A percentile compares a stretch with the other conserved stretches of the same genome.
phyloP scores from a whole-genome alignment of 495 filamentous ascomycete species.

The Xylaria curta region DNA sequence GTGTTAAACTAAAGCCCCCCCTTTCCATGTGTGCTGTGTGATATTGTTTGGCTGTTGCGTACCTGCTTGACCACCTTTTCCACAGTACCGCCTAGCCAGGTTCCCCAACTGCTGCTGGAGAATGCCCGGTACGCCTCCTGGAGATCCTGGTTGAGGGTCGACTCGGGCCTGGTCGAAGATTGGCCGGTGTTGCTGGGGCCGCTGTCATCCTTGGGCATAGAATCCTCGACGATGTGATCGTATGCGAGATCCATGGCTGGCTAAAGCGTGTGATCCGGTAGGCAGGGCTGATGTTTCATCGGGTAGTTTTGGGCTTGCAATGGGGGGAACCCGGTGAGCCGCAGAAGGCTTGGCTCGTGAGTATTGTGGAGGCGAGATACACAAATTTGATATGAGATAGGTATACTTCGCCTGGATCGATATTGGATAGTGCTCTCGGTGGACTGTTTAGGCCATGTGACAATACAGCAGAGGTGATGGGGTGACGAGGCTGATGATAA shows the following conservation, averaged over 20 bases:
- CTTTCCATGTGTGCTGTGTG: not conserved
- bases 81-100: slow-evolving; percentile 84
- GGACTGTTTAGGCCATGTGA: slow-evolving; percentile 19
- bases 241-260: slow-evolving; percentile 89
- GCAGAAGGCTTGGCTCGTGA: not conserved
- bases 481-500: slow-evolving; percentile 36
- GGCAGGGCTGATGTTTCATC: slow-evolving; percentile 20
- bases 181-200: slow-evolving; percentile 46
- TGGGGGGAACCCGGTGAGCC: slow-evolving; percentile 11
- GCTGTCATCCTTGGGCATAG: slow-evolving; percentile 63
- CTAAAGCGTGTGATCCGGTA: not conserved
- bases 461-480: slow-evolving; percentile 14
- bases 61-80: slow-evolving; percentile 89
- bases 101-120: slow-evolving; percentile 88
- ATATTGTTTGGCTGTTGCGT: slow-evolving; percentile 22
- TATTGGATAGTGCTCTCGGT: not conserved
- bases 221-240: slow-evolving; percentile 93
- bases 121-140: slow-evolving; percentile 95
- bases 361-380: not conserved
- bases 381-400: not conserved
- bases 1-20: slow-evolving; percentile 20
- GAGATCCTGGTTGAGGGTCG: slow-evolving; percentile 82
- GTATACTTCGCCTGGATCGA: not conserved
- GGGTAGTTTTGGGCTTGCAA: slow-evolving; percentile 10
- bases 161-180: slow-evolving; percentile 46